phyloP scores from a whole-genome alignment of 176 grass and related monocot species.

The Triticum urartu region DNA sequence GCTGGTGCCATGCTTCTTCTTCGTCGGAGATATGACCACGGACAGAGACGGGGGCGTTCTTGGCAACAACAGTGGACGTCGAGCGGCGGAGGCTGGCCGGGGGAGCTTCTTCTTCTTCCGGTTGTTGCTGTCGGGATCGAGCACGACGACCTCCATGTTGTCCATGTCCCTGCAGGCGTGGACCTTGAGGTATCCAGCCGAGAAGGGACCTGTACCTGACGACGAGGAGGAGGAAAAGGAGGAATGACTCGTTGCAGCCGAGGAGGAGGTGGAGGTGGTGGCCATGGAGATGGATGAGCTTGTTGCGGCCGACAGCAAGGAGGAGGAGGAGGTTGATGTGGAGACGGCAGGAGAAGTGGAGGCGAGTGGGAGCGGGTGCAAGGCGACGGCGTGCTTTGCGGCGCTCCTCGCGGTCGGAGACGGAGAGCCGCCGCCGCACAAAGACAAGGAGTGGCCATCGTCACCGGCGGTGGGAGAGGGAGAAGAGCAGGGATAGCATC shows the following conservation, averaged over 20 bases:
- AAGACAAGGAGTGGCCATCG: neutral
- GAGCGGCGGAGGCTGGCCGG: no score
- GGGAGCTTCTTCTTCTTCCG: no score
- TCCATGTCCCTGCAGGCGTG: neutral
- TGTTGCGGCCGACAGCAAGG: neutral
- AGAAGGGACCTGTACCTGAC: neutral
- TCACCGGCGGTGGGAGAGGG: neutral
- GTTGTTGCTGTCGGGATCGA: no score
- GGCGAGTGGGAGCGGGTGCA: neutral
- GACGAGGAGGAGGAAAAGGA: neutral
- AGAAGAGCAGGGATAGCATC: neutral
- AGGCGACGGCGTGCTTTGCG: neutral
- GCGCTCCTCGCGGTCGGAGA: neutral
- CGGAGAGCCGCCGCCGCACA: neutral
- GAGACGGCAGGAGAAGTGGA: neutral
- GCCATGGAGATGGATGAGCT: neutral
- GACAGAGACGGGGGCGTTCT: neutral
- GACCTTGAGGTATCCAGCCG: neutral
- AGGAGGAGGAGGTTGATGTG: neutral
- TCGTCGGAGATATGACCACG: neutral
- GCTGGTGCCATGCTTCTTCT: neutral
- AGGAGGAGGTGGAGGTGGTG: neutral
- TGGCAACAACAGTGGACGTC: neutral
- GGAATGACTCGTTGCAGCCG: neutral
- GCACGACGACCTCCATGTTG: slow-evolving; percentile 1